phyloP scores from a whole-genome alignment of 2,329 filamentous ascomycete genomes.

The Microsporum audouinii region DNA sequence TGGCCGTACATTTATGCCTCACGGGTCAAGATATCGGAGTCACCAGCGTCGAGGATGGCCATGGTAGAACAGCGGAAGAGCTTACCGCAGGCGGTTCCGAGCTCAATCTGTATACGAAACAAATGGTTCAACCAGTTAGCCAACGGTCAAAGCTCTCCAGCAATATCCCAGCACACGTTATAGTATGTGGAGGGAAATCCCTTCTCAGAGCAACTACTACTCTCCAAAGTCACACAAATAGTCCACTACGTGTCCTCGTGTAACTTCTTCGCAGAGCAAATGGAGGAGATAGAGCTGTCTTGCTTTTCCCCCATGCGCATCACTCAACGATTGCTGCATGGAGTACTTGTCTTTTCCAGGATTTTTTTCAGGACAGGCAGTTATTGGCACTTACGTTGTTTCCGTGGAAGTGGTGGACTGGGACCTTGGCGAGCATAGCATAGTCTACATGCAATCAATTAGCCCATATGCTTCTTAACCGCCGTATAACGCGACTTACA shows the following conservation, averaged over 20 bases:
- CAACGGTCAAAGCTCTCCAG: conserved; percentile 9
- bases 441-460: conserved; percentile 42
- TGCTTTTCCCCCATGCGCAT: not conserved
- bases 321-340: not conserved
- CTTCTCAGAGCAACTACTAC: conserved; percentile 13
- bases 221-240: conserved; percentile 18
- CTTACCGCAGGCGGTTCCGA: conserved; percentile 97
- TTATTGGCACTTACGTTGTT: conserved; percentile 76
- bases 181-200: conserved; percentile 8
- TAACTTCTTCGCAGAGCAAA: conserved; percentile 15
- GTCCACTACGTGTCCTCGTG: not conserved
- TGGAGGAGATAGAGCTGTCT: conserved; percentile 14
- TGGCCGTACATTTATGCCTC: not conserved
- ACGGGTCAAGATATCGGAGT: conserved; percentile 83
- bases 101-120: conserved; percentile 63
- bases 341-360: not conserved
- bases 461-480: not conserved
- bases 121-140: conserved; percentile 14
- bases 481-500: conserved; percentile 36
- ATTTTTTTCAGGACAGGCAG: not conserved
- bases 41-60: conserved; percentile 91
- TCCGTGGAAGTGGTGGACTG: conserved; percentile 94
- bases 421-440: conserved; percentile 83
- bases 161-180: conserved; percentile 2
- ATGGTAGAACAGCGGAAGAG: conserved; percentile 97